Evolutionary conservation across 306 rosid species (phyloP).

Genomic region (Vigna nakashimae): DNA sequence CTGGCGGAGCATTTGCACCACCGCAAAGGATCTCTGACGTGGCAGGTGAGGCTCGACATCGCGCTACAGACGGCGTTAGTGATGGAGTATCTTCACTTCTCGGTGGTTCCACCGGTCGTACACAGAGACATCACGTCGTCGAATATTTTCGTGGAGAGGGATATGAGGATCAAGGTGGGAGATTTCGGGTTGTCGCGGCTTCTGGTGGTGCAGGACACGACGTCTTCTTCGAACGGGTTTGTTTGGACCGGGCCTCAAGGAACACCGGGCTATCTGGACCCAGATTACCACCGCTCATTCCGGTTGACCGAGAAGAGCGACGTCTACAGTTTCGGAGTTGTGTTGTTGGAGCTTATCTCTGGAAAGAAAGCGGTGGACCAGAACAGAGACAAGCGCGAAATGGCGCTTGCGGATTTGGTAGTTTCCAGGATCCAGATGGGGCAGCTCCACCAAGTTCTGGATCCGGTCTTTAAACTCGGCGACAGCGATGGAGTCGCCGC

Average conservation of each 20-base stretch:
- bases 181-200: constrained; percentile 95
- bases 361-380: constrained; percentile 87
- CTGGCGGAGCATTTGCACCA: constrained; percentile 85
- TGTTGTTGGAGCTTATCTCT: constrained; percentile 73
- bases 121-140: constrained; percentile 92
- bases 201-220: constrained; percentile 60
- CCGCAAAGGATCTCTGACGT: constrained; percentile 59
- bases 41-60: constrained; percentile 77
- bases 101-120: constrained; percentile 80
- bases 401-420: constrained; percentile 85
- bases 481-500: constrained; percentile 52
- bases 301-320: constrained; percentile 95
- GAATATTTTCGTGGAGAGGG: constrained; percentile 81
- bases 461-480: constrained; percentile 56
- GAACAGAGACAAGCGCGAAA: constrained; percentile 73
- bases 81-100: constrained; percentile 90
- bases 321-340: constrained; percentile 95
- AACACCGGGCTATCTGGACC: constrained; percentile 94
- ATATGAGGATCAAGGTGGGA: constrained; percentile 91
- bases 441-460: constrained; percentile 72
- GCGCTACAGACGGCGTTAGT: constrained; percentile 89
- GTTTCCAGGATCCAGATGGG: constrained; percentile 91
- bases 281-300: constrained; percentile 91
- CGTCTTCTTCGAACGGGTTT: constrained; percentile 61
- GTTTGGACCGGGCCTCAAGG: constrained; percentile 99